Evolutionary conservation across 352 stramenopile species (phyloP).

Genomic region (Globisporangium ultimum): DNA sequence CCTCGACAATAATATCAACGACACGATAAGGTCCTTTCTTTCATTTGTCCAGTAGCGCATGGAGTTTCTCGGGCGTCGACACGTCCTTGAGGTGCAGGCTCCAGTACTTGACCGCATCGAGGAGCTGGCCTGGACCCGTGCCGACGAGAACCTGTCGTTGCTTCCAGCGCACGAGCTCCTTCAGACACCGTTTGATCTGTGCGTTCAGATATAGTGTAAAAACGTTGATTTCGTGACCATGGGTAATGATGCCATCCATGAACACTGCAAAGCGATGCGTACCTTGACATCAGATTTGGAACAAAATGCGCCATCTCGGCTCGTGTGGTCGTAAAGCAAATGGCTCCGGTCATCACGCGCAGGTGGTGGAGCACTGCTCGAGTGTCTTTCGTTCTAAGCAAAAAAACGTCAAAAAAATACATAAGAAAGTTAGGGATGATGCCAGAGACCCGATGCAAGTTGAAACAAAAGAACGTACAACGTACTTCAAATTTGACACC

Average conservation of each 20-base stretch:
- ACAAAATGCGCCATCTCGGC: slow-evolving; percentile 37
- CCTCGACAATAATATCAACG: neutral
- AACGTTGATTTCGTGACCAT: no score
- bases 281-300: slow-evolving; percentile 63
- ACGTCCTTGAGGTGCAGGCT: slow-evolving; percentile 51
- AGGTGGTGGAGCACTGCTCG: slow-evolving; percentile 40
- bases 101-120: slow-evolving; percentile 51
- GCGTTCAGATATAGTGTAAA: no score
- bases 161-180: slow-evolving; percentile 42
- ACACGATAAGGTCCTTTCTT: neutral
- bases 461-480: neutral
- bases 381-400: slow-evolving; percentile 30
- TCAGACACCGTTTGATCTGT: slow-evolving; percentile 60
- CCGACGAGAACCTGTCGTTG: slow-evolving; percentile 16
- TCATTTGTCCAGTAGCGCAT: slow-evolving; percentile 31
- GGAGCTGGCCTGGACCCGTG: slow-evolving; percentile 29
- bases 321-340: slow-evolving; percentile 61
- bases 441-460: neutral
- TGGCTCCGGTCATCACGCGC: slow-evolving; percentile 50
- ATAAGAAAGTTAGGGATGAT: neutral
- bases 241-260: no score
- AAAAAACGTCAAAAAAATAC: neutral
- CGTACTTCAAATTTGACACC: slow-evolving; percentile 19
- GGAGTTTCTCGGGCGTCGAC: slow-evolving; percentile 44
- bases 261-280: neutral